Base-by-base conservation (phyloP, 106 monocot species). In the Amphibolis antarctica region DNA sequence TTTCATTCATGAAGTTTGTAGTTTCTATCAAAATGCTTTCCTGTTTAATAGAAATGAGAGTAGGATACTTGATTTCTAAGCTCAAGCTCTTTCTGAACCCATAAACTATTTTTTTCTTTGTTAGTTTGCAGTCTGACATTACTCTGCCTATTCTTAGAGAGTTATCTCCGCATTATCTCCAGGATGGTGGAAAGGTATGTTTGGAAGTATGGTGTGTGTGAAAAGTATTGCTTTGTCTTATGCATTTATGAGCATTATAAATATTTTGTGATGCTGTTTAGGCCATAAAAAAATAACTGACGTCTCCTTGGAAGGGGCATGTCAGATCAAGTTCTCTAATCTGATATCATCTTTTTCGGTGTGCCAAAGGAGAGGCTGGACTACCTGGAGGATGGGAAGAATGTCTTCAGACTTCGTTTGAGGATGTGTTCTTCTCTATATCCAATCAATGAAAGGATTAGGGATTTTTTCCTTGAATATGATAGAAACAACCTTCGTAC, bases 401-500 rank as follows among this genome's bases (percentile, higher is more conserved):
- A 71, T 77, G 68, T 91, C 57, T 98, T 98, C 69, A 84, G 76
- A 62, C 42, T 91, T 44, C 89, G 91, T 22, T 70, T 90, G 69
- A 87, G 63, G 69, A 67, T 87, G 17, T 87, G 84, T 64, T 98
- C 96, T 10, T 82, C 96, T 27, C 76, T 98, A 60, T 85, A 85
- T 71, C 96, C 96, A 14, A 66, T 82, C 12, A 98, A 98, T 83
- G 96, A 98, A 64, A 61, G 96, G 62, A 85, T 98, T 63, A 84
- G 85, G 62, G 96, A 98, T 66, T 98, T 98, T 67, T 98, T 98
- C 61, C 69, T 98, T 22, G 96, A 98, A 80, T 91, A 91, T 81
- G 96, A 98, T 52, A 76, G 96, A 1, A 91, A 98, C 69, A 81
- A 62, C 20, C 87, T 98, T 54, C 81, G 91, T 20, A 91, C 90